Percentiles rank a stretch among this genome's conserved stretches.
Conservation (phyloP, 2,329 filamentous ascomycete genomes). For the Colletotrichum sp. region DNA sequence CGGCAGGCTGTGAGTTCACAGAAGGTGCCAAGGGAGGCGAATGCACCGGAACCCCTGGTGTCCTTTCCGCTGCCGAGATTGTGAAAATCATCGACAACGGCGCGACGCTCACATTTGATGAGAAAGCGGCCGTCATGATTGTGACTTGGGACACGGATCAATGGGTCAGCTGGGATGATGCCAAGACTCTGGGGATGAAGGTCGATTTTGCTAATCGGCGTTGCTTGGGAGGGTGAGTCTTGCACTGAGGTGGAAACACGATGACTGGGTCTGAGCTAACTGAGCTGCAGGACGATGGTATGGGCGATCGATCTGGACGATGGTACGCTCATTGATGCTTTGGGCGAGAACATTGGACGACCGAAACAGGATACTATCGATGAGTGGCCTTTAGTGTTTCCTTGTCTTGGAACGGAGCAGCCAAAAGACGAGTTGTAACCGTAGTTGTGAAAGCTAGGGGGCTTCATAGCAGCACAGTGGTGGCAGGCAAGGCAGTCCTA, state of each 20-base stretch:
- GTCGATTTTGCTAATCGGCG: slow-evolving; percentile 23
- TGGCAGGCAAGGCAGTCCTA: not conserved
- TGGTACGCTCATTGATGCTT: not conserved
- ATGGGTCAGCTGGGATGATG: slow-evolving; percentile 37
- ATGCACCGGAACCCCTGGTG: not conserved
- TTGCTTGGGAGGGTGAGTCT: not conserved
- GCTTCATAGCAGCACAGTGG: not conserved
- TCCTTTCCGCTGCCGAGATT: slow-evolving; percentile 25
- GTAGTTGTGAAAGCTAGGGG: not conserved
- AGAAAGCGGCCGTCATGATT: slow-evolving; percentile 31
- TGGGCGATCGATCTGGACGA: not conserved
- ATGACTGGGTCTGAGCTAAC: not conserved
- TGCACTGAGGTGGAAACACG: not conserved
- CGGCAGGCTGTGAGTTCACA: not conserved
- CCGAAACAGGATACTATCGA: not conserved
- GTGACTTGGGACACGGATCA: slow-evolving; percentile 27
- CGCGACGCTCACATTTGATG: slow-evolving; percentile 12
- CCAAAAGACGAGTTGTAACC: not conserved
- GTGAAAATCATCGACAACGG: slow-evolving; percentile 22
- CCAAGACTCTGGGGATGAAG: slow-evolving; percentile 4
- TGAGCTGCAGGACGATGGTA: not conserved
- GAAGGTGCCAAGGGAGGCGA: not conserved
- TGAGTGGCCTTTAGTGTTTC: not conserved
- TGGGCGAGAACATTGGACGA: not conserved
- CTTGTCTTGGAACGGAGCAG: not conserved